These are phyloP conservation scores for Cyberlindnera mrakii DNA, from an alignment of 805 yeast genomes.

Conservation along the genomic window DNA sequence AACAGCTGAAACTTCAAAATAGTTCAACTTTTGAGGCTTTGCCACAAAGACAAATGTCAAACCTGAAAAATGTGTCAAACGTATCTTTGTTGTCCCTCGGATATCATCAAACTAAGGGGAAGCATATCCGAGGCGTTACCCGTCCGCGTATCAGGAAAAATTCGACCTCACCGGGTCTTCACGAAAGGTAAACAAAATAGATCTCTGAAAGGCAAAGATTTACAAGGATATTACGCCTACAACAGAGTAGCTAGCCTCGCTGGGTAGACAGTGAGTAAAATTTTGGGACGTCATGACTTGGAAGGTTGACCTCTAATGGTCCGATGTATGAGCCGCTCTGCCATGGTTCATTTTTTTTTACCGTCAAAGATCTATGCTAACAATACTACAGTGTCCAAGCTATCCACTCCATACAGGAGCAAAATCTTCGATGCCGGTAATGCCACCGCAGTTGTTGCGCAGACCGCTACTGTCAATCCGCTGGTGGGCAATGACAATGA, in stretches of 20 bases:
- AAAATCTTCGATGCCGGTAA: slow-evolving; percentile 12
- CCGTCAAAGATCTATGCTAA: slow-evolving; percentile 5
- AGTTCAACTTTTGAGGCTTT: too few species aligned
- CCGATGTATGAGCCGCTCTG: too few species aligned
- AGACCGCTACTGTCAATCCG: slow-evolving; percentile 7
- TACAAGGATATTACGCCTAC: too few species aligned
- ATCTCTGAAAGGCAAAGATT: too few species aligned
- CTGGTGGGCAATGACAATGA: slow-evolving; percentile 23
- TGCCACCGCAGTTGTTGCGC: slow-evolving; percentile 3
- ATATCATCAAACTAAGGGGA: background rate
- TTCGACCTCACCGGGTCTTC: background rate
- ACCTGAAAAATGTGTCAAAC: background rate
- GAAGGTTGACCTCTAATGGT: too few species aligned
- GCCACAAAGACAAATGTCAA: background rate
- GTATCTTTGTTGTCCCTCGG: background rate
- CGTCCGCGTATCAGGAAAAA: background rate
- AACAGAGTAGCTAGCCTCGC: too few species aligned
- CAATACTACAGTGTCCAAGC: slow-evolving; percentile 17
- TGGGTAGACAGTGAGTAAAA: too few species aligned
- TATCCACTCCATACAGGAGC: slow-evolving; percentile 21
- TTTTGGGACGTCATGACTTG: too few species aligned
- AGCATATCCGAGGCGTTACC: background rate
- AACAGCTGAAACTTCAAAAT: background rate
- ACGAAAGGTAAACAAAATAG: background rate
- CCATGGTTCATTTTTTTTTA: background rate